These are phyloP conservation scores for Aspergillus asperescens DNA, from an alignment of 495 filamentous ascomycete species.

Conservation along the genomic window DNA sequence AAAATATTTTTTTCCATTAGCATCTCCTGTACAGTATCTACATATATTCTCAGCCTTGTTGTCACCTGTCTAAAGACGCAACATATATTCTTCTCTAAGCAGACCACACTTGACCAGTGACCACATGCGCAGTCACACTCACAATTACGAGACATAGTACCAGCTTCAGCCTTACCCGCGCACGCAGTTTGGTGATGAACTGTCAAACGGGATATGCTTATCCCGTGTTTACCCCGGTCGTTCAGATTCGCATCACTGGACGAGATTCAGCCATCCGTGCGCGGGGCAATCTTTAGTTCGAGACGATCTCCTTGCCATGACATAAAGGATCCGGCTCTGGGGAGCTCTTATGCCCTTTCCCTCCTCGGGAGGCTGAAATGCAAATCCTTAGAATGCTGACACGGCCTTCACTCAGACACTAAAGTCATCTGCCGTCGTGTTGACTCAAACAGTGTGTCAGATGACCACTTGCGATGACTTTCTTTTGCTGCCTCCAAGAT, in stretches of 20 bases:
- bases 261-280: not conserved
- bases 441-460: slow-evolving; percentile 17
- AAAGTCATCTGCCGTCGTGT: slow-evolving; percentile 17
- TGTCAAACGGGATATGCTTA: too few species aligned
- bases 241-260: slow-evolving; percentile 4
- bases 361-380: slow-evolving; percentile 12
- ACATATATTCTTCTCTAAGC: too few species aligned
- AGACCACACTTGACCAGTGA: too few species aligned
- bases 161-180: slow-evolving; percentile 9
- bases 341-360: not conserved
- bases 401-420: not conserved
- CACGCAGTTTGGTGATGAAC: too few species aligned
- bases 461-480: slow-evolving; percentile 14
- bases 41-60: not conserved
- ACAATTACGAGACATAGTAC: not conserved
- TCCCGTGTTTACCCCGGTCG: not conserved
- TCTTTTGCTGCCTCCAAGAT: not conserved
- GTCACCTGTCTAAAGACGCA: too few species aligned
- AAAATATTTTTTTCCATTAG: slow-evolving; percentile 15
- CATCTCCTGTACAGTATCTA: slow-evolving; percentile 12
- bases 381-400: slow-evolving; percentile 3
- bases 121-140: too few species aligned
- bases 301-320: slow-evolving; percentile 8
- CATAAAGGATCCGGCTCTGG: not conserved
- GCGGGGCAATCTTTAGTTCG: slow-evolving; percentile 4